Evolutionary conservation across 2,329 filamentous ascomycete species (phyloP).

Genomic region (Zymoseptoria crescenta): DNA sequence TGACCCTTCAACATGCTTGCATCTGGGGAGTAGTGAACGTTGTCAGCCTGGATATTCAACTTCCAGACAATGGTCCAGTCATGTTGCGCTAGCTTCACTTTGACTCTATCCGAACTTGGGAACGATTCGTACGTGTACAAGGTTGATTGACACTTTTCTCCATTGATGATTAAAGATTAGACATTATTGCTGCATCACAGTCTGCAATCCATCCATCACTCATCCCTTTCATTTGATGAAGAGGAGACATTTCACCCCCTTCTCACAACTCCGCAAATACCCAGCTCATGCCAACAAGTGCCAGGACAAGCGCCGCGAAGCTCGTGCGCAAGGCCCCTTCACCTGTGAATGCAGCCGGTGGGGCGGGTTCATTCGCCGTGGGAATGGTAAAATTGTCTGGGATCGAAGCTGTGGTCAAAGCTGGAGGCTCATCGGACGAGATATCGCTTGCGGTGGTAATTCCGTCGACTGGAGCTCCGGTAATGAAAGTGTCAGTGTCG

Average conservation of each 20-base stretch:
- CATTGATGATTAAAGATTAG: neutral
- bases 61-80: too few species aligned
- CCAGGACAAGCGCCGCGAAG: constrained; percentile 9
- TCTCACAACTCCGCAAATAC: constrained; percentile 13
- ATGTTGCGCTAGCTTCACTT: too few species aligned
- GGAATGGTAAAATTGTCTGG: neutral
- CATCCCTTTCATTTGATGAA: neutral
- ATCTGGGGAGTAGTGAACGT: neutral
- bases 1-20: neutral
- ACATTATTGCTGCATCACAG: neutral
- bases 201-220: neutral
- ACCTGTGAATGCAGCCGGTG: constrained; percentile 1
- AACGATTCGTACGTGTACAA: too few species aligned
- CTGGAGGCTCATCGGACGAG: neutral
- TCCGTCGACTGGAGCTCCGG: neutral
- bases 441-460: neutral
- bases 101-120: too few species aligned
- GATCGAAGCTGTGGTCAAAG: neutral
- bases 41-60: too few species aligned
- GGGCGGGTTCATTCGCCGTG: constrained; percentile 1
- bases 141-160: too few species aligned
- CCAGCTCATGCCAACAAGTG: constrained; percentile 15
- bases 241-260: neutral
- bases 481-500: neutral
- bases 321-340: constrained; percentile 4